These are phyloP conservation scores for Phyllostachys edulis DNA, from an alignment of 176 grass and related monocot species.

Conservation along the genomic window DNA sequence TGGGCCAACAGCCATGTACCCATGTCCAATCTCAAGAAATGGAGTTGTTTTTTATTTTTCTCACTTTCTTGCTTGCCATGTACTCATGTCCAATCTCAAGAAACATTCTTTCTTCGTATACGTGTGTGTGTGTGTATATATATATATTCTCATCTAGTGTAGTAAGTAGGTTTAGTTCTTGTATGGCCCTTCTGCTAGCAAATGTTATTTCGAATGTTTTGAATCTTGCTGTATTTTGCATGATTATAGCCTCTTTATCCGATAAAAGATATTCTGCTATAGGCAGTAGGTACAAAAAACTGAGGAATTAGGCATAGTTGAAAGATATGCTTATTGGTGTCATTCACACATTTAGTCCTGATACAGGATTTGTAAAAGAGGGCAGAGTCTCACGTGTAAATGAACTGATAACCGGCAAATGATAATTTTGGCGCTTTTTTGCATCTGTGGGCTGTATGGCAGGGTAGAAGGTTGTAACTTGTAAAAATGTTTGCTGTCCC, in stretches of 20 bases:
- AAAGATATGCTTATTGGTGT: not conserved
- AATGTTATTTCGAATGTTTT: not conserved
- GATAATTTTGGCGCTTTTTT: not conserved
- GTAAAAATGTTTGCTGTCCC: not conserved
- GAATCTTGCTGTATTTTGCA: not conserved
- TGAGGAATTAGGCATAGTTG: not conserved
- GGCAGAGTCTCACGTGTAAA: not conserved
- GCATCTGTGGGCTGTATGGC: not conserved
- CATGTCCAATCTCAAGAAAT: not conserved
- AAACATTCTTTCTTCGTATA: too few relatives aligned
- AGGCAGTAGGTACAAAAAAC: not conserved
- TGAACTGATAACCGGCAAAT: not conserved
- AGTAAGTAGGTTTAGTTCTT: not conserved
- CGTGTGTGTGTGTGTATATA: too few relatives aligned
- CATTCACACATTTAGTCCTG: not conserved
- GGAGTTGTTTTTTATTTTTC: not conserved
- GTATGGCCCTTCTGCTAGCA: not conserved
- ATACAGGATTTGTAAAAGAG: not conserved
- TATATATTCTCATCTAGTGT: not conserved
- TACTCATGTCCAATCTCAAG: not conserved
- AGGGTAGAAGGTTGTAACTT: not conserved
- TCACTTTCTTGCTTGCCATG: too few relatives aligned
- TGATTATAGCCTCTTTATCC: not conserved
- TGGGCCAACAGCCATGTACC: not conserved
- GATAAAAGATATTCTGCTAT: not conserved